These are phyloP conservation scores for Linum tenue DNA, from an alignment of 345 rosid genomes.

Conservation along the genomic window DNA sequence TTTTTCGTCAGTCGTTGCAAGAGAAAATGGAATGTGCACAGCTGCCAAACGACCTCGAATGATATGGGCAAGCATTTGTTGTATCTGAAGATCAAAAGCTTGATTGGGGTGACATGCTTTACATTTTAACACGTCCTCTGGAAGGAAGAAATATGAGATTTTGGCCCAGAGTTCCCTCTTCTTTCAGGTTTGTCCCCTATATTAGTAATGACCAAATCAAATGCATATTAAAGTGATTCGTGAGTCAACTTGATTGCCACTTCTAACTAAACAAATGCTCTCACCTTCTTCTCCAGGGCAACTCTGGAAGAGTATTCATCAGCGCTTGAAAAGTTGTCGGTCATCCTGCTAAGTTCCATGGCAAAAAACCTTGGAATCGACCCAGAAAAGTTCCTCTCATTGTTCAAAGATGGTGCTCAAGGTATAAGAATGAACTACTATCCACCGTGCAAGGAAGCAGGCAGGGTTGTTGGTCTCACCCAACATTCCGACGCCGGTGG, in stretches of 20 bases:
- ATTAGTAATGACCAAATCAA: no score
- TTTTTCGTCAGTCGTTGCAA: no score
- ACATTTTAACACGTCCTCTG: slow-evolving; percentile 27
- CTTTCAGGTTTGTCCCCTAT: slow-evolving; percentile 13
- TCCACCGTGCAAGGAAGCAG: slow-evolving; percentile 28
- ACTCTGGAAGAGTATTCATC: slow-evolving; percentile 25
- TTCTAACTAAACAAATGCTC: no score
- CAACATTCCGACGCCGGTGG: slow-evolving; percentile 35
- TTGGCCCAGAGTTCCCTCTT: slow-evolving; percentile 31
- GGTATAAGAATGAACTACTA: slow-evolving; percentile 40
- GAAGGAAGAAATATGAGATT: slow-evolving; percentile 19
- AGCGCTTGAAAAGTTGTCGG: slow-evolving; percentile 15
- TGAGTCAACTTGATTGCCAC: no score
- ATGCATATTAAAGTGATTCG: no score
- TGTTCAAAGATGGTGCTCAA: slow-evolving; percentile 27
- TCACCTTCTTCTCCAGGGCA: slow-evolving; percentile 11
- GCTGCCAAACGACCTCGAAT: no score
- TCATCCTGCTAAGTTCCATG: slow-evolving; percentile 18
- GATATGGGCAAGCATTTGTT: no score
- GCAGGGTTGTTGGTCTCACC: slow-evolving; percentile 27
- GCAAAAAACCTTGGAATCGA: slow-evolving; percentile 28
- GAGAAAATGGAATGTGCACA: no score
- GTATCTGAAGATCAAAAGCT: slow-evolving; percentile 38
- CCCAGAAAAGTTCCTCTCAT: slow-evolving; percentile 11
- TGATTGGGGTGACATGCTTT: slow-evolving; percentile 50